A percentile compares a stretch with the other conserved stretches of the same genome.
Evolutionary conservation across 108 stramenopile genomes (phyloP).

Genomic region (Nitzschia sp.): DNA sequence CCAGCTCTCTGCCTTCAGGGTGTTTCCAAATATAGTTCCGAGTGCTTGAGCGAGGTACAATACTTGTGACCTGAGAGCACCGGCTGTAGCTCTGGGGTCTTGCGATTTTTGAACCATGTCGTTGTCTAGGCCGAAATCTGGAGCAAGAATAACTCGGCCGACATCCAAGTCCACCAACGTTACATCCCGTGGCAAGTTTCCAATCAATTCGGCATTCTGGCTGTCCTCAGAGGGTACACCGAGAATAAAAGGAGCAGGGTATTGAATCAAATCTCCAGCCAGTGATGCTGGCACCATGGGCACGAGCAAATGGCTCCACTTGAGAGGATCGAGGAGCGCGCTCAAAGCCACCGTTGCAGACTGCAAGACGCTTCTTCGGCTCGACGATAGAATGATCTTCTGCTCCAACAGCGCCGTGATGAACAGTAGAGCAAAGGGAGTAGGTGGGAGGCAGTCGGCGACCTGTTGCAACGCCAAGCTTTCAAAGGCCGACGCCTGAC

Average conservation of each 20-base stretch:
- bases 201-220: slow-evolving; percentile 56
- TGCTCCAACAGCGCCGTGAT: slow-evolving; percentile 77
- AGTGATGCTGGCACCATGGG: slow-evolving; percentile 78
- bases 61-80: slow-evolving; percentile 69
- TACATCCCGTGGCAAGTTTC: slow-evolving; percentile 73
- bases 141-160: slow-evolving; percentile 83
- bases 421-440: slow-evolving; percentile 74
- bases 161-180: slow-evolving; percentile 88
- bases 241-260: slow-evolving; percentile 87
- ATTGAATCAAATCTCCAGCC: slow-evolving; percentile 78
- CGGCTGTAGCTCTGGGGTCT: slow-evolving; percentile 32
- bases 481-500: slow-evolving; percentile 53
- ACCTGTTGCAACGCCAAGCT: slow-evolving; percentile 50
- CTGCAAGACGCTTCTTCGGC: slow-evolving; percentile 67
- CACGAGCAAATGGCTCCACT: slow-evolving; percentile 81
- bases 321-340: slow-evolving; percentile 60
- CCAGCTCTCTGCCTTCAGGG: slow-evolving; percentile 64
- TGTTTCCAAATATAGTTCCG: slow-evolving; percentile 60
- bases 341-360: slow-evolving; percentile 57
- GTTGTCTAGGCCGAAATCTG: slow-evolving; percentile 54
- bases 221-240: slow-evolving; percentile 75
- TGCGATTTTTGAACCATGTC: slow-evolving; percentile 38
- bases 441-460: slow-evolving; percentile 67
- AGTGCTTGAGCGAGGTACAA: slow-evolving; percentile 73
- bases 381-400: slow-evolving; percentile 81